Percentiles rank a stretch among this genome's conserved stretches.
These are phyloP conservation scores for Dunaliella sp. DNA, from an alignment of 139 green algal species.

Conservation along the genomic window DNA sequence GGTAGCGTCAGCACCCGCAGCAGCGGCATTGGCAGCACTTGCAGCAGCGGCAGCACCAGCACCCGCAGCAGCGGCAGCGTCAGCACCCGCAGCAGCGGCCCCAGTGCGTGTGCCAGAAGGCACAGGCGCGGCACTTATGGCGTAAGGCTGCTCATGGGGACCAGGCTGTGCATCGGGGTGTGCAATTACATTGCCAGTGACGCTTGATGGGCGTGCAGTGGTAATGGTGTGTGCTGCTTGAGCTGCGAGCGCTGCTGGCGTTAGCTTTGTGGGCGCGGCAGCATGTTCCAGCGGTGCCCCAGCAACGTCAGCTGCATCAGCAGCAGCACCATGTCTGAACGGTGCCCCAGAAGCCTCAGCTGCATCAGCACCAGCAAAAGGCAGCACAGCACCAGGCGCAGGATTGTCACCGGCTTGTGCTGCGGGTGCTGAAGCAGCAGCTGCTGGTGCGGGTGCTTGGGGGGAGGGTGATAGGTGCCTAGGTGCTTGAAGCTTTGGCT, in stretches of 20 bases:
- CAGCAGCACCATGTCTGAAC: not conserved
- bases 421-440: slow-evolving; percentile 15
- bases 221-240: too few relatives aligned
- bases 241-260: not conserved
- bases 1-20: not conserved
- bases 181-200: not conserved
- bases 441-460: slow-evolving; percentile 12
- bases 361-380: slow-evolving; percentile 7
- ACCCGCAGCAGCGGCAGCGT: not conserved
- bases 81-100: not conserved
- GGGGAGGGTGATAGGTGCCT: not conserved
- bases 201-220: too few relatives aligned
- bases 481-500: slow-evolving; percentile 5
- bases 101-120: not conserved
- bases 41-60: not conserved
- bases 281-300: not conserved
- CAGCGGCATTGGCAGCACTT: not conserved
- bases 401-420: not conserved
- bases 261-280: not conserved
- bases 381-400: slow-evolving; percentile 68
- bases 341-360: not conserved
- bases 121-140: not conserved
- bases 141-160: not conserved
- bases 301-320: not conserved
- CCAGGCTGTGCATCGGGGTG: not conserved